Base-by-base conservation (phyloP, 2,329 filamentous ascomycete species). In the Nothopassalora personata region DNA sequence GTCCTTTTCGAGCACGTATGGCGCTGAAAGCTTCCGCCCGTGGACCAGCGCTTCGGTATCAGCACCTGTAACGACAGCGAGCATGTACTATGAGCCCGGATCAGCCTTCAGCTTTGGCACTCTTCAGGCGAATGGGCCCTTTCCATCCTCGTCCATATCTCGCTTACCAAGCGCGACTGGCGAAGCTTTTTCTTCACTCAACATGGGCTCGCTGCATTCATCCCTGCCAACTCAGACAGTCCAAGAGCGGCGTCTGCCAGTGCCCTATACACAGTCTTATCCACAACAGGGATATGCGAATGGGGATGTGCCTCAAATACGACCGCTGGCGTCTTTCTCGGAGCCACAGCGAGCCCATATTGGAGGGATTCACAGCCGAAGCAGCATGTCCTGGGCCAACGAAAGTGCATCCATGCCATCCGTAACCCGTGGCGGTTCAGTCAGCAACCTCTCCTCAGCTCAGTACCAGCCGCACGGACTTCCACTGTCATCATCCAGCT, bases 141-240 rank as follows among this genome's bases (percentile, higher is more conserved):
- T 63, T 19, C 56, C 59, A 34, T 47, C 65, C 13, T 54, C 59
- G 39, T 53, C 64, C 19, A 61, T 47, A 36, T 54, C 48, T 48
- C 68, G 69, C 11, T 53, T 71, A 39, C 67, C 66, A 27, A 70
- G 61, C 54, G 68, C 66, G 18, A 66, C 67, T 9, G 57, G 58
- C 10, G 70, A 72, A 23, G 51, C 56, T 13, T 67, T 69, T 53
- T 70, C 70, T n/a, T 58, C 69, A 3, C 63, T 73, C 36, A 70
- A 70, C 59, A 72, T 73, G 70, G 66, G 61, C n/a, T 68, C 67
- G 5, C 59, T 73, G 34, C 68, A 73, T 43, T 69, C 67, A 15
- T 72, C 70, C 11, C 60, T 73, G 11, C 71, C 72, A 23, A 60
- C 62, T 8, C 68, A 70, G 45, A 67, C 68, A 4, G 67, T 64